Evolutionary conservation across 2,329 filamentous ascomycete genomes (phyloP).

Genomic region (Aspergillus ochraceus): DNA sequence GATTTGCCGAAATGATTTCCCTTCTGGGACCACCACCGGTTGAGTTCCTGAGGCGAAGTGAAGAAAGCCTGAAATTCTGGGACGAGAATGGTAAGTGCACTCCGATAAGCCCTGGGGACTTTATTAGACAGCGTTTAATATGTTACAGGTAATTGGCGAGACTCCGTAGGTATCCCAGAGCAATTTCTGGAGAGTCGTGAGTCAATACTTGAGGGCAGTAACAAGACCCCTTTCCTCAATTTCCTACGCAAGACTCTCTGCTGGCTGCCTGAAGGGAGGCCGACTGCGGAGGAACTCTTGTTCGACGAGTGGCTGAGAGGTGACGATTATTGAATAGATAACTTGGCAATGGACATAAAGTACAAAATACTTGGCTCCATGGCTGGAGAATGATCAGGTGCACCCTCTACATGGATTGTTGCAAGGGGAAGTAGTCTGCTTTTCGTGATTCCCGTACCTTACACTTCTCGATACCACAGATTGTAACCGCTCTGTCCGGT

Average conservation of each 20-base stretch:
- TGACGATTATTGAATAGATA: constrained; percentile 8
- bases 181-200: constrained; percentile 25
- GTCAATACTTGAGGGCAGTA: constrained; percentile 21
- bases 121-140: constrained; percentile 1
- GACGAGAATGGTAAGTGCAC: constrained; percentile 29
- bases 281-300: constrained; percentile 22
- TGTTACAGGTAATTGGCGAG: constrained; percentile 28
- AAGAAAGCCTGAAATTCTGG: constrained; percentile 36
- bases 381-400: no score
- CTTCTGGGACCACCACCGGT: constrained; percentile 43
- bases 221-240: constrained; percentile 22
- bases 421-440: no score
- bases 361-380: no score
- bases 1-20: constrained; percentile 46
- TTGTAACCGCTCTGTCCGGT: no score
- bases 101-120: not conserved
- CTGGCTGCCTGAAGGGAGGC: constrained; percentile 29
- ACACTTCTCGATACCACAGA: no score
- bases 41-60: constrained; percentile 28
- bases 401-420: no score
- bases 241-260: constrained; percentile 30
- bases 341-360: no score
- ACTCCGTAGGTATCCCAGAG: constrained; percentile 22
- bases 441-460: no score
- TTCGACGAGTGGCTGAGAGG: constrained; percentile 17